Conservation (phyloP, 2,329 filamentous ascomycete species). For the Aspergillus ochraceus region DNA sequence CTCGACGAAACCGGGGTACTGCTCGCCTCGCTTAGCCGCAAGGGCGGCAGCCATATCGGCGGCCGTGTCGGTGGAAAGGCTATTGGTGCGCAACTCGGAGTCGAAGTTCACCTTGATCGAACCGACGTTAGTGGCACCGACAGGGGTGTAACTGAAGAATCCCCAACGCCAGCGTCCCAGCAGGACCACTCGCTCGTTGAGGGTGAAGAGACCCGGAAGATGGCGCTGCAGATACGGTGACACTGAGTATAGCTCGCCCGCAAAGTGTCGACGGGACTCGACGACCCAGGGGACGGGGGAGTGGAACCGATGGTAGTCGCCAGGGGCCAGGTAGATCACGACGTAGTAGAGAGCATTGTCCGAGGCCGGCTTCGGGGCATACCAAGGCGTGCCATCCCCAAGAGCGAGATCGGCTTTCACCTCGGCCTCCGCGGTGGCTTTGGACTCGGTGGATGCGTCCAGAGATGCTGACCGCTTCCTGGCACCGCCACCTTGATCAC, state of each 20-base stretch:
- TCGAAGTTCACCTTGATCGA: slow-evolving; percentile 98
- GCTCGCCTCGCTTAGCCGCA: slow-evolving; percentile 72
- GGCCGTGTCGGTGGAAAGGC: slow-evolving; percentile 84
- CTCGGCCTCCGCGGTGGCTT: slow-evolving; percentile 73
- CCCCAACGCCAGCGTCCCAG: slow-evolving; percentile 94
- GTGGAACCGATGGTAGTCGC: slow-evolving; percentile 98
- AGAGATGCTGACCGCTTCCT: slow-evolving; percentile 55
- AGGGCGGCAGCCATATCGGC: slow-evolving; percentile 83
- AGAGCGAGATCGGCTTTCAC: slow-evolving; percentile 81
- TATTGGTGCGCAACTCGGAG: slow-evolving; percentile 87
- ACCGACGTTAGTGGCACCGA: slow-evolving; percentile 95
- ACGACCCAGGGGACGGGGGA: slow-evolving; percentile 95
- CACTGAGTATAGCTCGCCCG: slow-evolving; percentile 91
- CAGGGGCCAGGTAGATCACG: slow-evolving; percentile 93
- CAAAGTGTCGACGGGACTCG: slow-evolving; percentile 92
- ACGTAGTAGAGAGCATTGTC: slow-evolving; percentile 80
- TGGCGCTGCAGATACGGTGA: slow-evolving; percentile 93
- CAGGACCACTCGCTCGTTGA: slow-evolving; percentile 94
- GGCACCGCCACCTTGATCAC: slow-evolving; percentile 48
- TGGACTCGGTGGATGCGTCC: slow-evolving; percentile 72
- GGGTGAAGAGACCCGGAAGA: slow-evolving; percentile 88
- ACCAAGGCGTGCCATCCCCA: slow-evolving; percentile 65
- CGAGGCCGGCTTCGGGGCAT: slow-evolving; percentile 62
- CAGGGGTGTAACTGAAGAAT: slow-evolving; percentile 94
- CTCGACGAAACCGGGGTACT: slow-evolving; percentile 88